Base-by-base conservation (phyloP, 768 basidiomycete genomes). In the Suillus brevipes region DNA sequence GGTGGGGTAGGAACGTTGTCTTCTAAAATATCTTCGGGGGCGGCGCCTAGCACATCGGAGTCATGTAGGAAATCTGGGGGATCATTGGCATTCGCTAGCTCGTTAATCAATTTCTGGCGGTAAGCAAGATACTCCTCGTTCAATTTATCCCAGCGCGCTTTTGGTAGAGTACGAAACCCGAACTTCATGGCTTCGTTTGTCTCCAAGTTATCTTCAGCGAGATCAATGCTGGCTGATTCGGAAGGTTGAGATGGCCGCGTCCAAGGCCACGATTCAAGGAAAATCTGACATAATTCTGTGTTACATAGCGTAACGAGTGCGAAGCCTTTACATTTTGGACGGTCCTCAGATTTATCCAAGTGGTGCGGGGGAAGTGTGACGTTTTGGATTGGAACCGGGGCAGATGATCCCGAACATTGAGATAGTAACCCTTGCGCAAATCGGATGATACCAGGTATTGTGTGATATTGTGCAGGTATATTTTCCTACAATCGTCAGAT, bases 101-200 rank as follows among this genome's bases (percentile, higher is more conserved):
- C 79, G 1, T 83, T 80, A 0, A 90, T 73, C 14, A 94, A 80
- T 37, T 72, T 69, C 62, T 82, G 80, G 31, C 88, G 85, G 72
- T 89, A 87, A 3, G 79, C 71, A n/a, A 89, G 75, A 72, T 94
- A 95, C 69, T 93, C 88, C 4, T 84, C 82, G 62, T 87, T 87
- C 38, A 92, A 74, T 52, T 77, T 72, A 9, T 87, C 84, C 92
- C 92, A 95, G 23, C 75, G 77, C 0, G 75, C 66, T 70, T 89
- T 92, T 25, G 81, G 76, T 20, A 89, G 72, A 0, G 79, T 71
- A 4, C 90, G 83, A 60, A 92, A 81, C 1, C 91, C 89, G 65
- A 84, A 87, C 70, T 82, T 86, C 13, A 61, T 62, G 0, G 87
- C 89, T 13, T 88, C 85, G 37, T 68, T 71, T 18, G 65, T 67